Base-by-base conservation (phyloP, 2,329 filamentous ascomycete species). In the Fusarium veterinarium region DNA sequence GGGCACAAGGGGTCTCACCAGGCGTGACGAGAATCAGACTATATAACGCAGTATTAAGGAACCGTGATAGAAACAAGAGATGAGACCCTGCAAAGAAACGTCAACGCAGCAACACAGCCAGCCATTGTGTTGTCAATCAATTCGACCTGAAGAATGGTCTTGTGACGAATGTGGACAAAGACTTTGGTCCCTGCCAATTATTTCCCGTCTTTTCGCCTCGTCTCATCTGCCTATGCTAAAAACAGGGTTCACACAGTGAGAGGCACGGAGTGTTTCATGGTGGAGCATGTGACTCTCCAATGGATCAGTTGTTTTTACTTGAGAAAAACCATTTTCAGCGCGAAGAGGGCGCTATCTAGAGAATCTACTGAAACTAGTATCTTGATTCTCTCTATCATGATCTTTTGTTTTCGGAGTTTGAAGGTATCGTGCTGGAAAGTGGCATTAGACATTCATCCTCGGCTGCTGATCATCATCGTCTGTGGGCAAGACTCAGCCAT, bases 131-230 rank as follows among this genome's bases (percentile, higher is more conserved):
- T n/a, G 52, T 64, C 48, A 58, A 45, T 69, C 58, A 68, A 51
- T 45, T 28, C 35, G 14, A 28, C 17, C 41, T 19, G 16, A 61
- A 44, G 44, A 60, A 64, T 59, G 58, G 56, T 63, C 64, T 71
- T 70, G 65, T 74, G 74, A 76, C 60, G 73, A 60, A 68, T 64
- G 60, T 67, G 67, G 74, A 72, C 67, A 66, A 58, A 72, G 64
- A 25, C 48, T 61, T 53, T 67, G 41, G 53, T 64, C 44, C 51
- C 71, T 73, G 53, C 71, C 71, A 73, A 71, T 73, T 64, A 58
- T 53, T 73, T 69, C 57, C 35, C 37, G 46, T 57, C 61, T 38
- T 59, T 35, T 55, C 61, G 63, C 60, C 60, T 55, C 49, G 53
- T 64, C 61, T 60, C 53, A 51, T 67, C 66, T 57, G 58, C 31